These are phyloP conservation scores for Chlamydomonas applanata DNA, from an alignment of 139 green algal genomes.

Conservation along the genomic window DNA sequence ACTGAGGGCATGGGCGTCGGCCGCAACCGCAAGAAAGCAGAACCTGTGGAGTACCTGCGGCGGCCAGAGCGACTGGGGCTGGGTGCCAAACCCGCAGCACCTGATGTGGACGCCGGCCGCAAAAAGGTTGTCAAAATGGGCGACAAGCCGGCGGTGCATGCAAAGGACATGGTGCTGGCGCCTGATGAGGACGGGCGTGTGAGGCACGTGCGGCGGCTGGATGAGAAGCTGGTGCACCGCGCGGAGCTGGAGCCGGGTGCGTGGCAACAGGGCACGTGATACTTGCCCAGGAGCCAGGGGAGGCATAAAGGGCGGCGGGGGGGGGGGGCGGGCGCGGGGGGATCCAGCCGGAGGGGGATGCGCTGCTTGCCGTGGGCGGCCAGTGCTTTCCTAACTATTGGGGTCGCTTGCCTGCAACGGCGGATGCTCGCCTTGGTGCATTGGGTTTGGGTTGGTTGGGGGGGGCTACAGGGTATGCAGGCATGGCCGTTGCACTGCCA, in stretches of 20 bases:
- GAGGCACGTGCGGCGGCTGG: slow-evolving; percentile 55
- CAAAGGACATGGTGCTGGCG: slow-evolving; percentile 57
- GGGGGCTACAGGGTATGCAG: too few species aligned
- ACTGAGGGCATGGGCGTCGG: slow-evolving; percentile 71
- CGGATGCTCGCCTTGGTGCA: too few species aligned
- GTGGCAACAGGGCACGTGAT: too few species aligned
- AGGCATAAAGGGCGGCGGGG: too few species aligned
- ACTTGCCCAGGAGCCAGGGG: too few species aligned
- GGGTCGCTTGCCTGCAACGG: too few species aligned
- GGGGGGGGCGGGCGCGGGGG: too few species aligned
- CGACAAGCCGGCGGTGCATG: slow-evolving; percentile 32
- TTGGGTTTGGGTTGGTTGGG: too few species aligned
- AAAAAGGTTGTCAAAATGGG: slow-evolving; percentile 49
- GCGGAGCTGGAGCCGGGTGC: slow-evolving; percentile 2
- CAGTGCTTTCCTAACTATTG: too few species aligned
- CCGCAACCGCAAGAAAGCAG: slow-evolving; percentile 55
- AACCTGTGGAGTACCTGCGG: slow-evolving; percentile 68
- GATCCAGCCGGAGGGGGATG: too few species aligned
- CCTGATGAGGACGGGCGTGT: slow-evolving; percentile 50
- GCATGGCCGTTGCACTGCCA: too few species aligned
- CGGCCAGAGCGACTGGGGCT: slow-evolving; percentile 68
- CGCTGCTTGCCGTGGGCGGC: too few species aligned
- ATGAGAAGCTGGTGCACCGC: slow-evolving; percentile 65
- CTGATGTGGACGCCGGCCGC: slow-evolving; percentile 19
- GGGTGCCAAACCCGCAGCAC: slow-evolving; percentile 57